Conservation (phyloP, 1,139 yeast species). For the Blastobotrys aristatus region DNA sequence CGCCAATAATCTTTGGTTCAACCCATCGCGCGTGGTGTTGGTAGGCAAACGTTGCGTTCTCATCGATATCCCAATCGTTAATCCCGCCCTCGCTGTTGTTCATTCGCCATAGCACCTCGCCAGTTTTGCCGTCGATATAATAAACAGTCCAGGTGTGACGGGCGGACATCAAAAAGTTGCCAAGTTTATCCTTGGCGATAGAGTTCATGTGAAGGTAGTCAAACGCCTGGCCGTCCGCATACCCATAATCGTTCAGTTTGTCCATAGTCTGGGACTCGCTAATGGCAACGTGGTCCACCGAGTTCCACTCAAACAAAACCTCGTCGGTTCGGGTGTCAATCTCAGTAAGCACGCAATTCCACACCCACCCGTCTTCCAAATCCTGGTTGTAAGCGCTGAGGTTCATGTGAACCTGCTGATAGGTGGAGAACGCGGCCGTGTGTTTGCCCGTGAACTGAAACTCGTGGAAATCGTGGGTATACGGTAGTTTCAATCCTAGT, state of each 20-base stretch:
- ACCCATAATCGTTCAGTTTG: constrained; percentile 33
- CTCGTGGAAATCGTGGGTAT: constrained; percentile 19
- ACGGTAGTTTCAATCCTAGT: constrained; percentile 15
- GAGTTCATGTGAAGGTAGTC: constrained; percentile 43
- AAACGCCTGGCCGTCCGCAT: constrained; percentile 39
- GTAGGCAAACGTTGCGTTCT: constrained; percentile 10
- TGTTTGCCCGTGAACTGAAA: constrained; percentile 13
- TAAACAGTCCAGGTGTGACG: constrained; percentile 38
- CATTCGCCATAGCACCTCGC: constrained; percentile 36
- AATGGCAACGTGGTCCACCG: constrained; percentile 39
- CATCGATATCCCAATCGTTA: constrained; percentile 7
- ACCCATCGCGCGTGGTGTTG: constrained; percentile 15
- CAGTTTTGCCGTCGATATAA: constrained; percentile 38
- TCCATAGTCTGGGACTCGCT: constrained; percentile 32
- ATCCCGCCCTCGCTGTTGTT: background rate
- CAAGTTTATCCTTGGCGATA: constrained; percentile 39
- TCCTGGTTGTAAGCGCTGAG: constrained; percentile 3
- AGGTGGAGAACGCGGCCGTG: constrained; percentile 16
- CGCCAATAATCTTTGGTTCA: constrained; percentile 9
- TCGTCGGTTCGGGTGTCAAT: constrained; percentile 38
- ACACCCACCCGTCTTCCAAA: constrained; percentile 11
- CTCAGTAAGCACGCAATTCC: constrained; percentile 23
- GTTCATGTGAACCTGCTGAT: constrained; percentile 16
- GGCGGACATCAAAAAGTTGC: constrained; percentile 38
- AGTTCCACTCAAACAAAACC: constrained; percentile 39